phyloP scores from a whole-genome alignment of 2,329 filamentous ascomycete species.

The Talaromyces albobiverticillius region DNA sequence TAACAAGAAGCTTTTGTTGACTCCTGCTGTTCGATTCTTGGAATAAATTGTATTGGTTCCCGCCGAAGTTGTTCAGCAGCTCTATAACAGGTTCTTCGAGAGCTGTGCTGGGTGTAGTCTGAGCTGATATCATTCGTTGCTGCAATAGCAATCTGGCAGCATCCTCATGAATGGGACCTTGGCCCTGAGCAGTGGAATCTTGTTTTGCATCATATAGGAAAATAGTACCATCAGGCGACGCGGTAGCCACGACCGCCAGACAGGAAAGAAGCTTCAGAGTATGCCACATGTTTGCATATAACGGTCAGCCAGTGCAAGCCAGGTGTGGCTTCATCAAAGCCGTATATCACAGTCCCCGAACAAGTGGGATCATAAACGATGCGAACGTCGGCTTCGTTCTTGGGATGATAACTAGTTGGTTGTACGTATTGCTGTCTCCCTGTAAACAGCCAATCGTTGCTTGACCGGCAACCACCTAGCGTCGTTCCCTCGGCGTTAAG shows the following conservation, averaged over 20 bases:
- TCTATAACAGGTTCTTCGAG: slow-evolving; percentile 51
- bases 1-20: slow-evolving; percentile 31
- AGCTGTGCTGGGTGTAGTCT: slow-evolving; percentile 40
- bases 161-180: slow-evolving; percentile 23
- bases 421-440: background rate
- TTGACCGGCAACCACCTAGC: slow-evolving; percentile 3
- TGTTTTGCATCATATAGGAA: slow-evolving; percentile 27
- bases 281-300: slow-evolving; percentile 24
- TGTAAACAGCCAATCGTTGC: background rate
- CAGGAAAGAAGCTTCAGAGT: slow-evolving; percentile 26
- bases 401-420: background rate
- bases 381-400: background rate
- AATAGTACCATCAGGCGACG: slow-evolving; percentile 30
- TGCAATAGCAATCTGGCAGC: slow-evolving; percentile 38
- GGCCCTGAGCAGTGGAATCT: slow-evolving; percentile 1
- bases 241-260: slow-evolving; percentile 24
- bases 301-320: background rate
- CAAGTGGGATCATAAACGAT: background rate
- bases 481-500: background rate
- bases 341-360: background rate
- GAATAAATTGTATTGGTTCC: slow-evolving; percentile 53
- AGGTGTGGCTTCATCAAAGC: slow-evolving; percentile 5
- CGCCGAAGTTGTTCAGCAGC: slow-evolving; percentile 61
- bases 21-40: slow-evolving; percentile 13
- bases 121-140: slow-evolving; percentile 49